These are phyloP conservation scores for Alternaria rosae DNA, from an alignment of 2,329 filamentous ascomycete species.

Conservation along the genomic window DNA sequence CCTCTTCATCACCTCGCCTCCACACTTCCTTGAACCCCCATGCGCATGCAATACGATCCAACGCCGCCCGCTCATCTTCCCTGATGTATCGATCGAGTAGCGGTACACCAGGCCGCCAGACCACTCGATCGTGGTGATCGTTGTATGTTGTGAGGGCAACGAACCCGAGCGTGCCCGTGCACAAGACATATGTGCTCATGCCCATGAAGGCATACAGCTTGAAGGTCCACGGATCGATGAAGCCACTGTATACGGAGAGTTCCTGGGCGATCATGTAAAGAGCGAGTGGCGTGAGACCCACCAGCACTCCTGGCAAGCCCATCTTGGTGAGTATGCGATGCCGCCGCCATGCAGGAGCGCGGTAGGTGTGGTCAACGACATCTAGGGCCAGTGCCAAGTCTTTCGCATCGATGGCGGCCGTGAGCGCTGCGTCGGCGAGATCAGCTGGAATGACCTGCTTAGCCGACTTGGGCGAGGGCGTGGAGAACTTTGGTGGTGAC, in stretches of 20 bases:
- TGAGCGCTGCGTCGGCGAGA: slow-evolving; percentile 76
- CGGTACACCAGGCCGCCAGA: slow-evolving; percentile 84
- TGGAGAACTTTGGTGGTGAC: slow-evolving; percentile 51
- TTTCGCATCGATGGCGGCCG: slow-evolving; percentile 79
- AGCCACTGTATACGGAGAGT: slow-evolving; percentile 70
- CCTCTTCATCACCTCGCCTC: slow-evolving; percentile 87
- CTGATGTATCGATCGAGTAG: slow-evolving; percentile 83
- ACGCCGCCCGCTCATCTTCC: slow-evolving; percentile 86
- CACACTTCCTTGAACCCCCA: slow-evolving; percentile 89
- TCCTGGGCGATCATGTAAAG: slow-evolving; percentile 75
- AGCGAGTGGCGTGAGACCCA: slow-evolving; percentile 68
- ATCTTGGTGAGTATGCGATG: slow-evolving; percentile 72
- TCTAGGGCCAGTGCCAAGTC: slow-evolving; percentile 80
- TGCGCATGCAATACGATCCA: slow-evolving; percentile 84
- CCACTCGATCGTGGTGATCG: slow-evolving; percentile 93
- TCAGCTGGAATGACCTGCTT: slow-evolving; percentile 75
- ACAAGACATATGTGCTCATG: slow-evolving; percentile 81
- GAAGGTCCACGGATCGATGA: slow-evolving; percentile 78
- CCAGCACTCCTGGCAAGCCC: slow-evolving; percentile 65
- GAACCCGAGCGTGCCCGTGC: slow-evolving; percentile 81
- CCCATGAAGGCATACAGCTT: slow-evolving; percentile 81
- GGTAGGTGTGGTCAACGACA: slow-evolving; percentile 74
- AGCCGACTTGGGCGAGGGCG: slow-evolving; percentile 71
- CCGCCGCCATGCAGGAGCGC: slow-evolving; percentile 69
- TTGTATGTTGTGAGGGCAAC: slow-evolving; percentile 87